Evolutionary conservation across 306 rosid species (phyloP).

Genomic region (Castanospermum australe): DNA sequence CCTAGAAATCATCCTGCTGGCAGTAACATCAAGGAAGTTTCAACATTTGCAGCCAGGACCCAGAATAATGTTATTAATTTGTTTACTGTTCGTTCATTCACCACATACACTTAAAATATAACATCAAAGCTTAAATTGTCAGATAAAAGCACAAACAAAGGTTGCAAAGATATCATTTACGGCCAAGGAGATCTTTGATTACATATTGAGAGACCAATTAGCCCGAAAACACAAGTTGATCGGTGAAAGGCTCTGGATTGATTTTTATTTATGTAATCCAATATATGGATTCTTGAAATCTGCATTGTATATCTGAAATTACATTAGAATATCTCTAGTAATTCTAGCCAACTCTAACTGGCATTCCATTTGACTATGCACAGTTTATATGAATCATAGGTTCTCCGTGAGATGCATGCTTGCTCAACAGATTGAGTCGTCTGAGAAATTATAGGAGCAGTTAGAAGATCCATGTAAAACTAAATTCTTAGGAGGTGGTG

Average conservation of each 20-base stretch:
- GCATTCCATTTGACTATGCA: constrained; percentile 33
- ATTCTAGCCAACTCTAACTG: constrained; percentile 30
- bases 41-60: neutral
- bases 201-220: neutral
- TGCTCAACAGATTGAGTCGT: constrained; percentile 45
- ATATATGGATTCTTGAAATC: constrained; percentile 27
- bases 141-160: neutral
- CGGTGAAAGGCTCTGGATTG: constrained; percentile 9
- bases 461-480: constrained; percentile 49
- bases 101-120: neutral
- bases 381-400: constrained; percentile 10
- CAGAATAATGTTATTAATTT: neutral
- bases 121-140: neutral
- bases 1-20: neutral
- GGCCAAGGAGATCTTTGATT: neutral
- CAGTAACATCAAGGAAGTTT: constrained; percentile 2
- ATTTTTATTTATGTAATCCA: constrained; percentile 1
- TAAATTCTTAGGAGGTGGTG: constrained; percentile 35
- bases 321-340: constrained; percentile 18
- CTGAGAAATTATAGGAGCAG: constrained; percentile 57
- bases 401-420: constrained; percentile 15
- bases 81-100: neutral
- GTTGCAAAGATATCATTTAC: neutral
- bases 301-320: constrained; percentile 27
- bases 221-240: neutral